These are phyloP conservation scores for Boletus rubescentipes DNA, from an alignment of 768 basidiomycete species.

Conservation along the genomic window DNA sequence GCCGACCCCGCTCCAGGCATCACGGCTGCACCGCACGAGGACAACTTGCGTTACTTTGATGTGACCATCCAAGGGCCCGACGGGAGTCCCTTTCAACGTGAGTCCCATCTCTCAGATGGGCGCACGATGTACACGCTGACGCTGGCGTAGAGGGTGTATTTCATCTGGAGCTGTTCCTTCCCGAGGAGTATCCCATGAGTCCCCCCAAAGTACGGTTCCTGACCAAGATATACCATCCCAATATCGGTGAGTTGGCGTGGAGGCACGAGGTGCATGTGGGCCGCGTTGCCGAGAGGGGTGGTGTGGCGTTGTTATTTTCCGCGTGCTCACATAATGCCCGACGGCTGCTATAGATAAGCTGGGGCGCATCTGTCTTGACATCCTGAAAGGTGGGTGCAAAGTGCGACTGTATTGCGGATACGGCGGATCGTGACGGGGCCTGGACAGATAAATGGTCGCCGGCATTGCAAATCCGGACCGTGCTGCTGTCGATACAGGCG, in stretches of 20 bases:
- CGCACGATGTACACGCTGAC: slow-evolving; percentile 4
- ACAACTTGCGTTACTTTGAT: slow-evolving; percentile 98
- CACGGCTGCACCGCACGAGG: slow-evolving; percentile 91
- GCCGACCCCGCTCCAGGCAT: slow-evolving; percentile 98
- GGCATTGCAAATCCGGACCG: slow-evolving; percentile 96
- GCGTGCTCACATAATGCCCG: slow-evolving; percentile 24
- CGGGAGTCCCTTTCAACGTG: slow-evolving; percentile 89
- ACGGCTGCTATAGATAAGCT: slow-evolving; percentile 74
- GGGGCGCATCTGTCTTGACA: slow-evolving; percentile 96
- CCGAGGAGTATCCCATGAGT: slow-evolving; percentile 99
- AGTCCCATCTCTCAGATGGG: slow-evolving; percentile 25
- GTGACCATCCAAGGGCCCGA: slow-evolving; percentile 95
- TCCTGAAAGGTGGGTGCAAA: slow-evolving; percentile 79
- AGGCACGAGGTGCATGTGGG: not conserved
- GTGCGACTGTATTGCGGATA: not conserved
- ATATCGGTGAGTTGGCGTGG: slow-evolving; percentile 75
- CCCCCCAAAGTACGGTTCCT: slow-evolving; percentile 98
- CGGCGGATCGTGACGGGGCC: not conserved
- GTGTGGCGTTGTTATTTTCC: slow-evolving; percentile 17
- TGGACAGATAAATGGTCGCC: slow-evolving; percentile 96
- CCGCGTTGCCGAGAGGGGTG: not conserved
- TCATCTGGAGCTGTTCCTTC: slow-evolving; percentile 95
- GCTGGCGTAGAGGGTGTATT: slow-evolving; percentile 77
- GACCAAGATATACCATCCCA: slow-evolving; percentile 98
- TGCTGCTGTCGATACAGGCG: slow-evolving; percentile 96